Base-by-base conservation (phyloP, 129 eudicot genomes). In the Calendula officinalis region DNA sequence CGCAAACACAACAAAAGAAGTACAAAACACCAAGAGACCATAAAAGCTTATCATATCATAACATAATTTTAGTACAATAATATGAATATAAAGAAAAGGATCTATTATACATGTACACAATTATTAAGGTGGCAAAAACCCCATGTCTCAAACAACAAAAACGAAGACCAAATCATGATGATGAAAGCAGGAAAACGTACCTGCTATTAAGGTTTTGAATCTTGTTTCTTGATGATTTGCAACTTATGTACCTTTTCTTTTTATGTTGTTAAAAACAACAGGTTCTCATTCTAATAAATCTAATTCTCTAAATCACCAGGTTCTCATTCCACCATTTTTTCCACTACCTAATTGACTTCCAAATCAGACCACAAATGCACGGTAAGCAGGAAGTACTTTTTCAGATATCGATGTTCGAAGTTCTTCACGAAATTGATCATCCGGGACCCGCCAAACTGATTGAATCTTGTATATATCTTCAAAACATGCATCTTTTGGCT, bases 391-490 rank as follows among this genome's bases (percentile, higher is more conserved):
- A 62, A 92, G 76, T 15, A 85, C 89, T 69, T 83, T 92, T 48
- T 88, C 96, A 9, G 98, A 92, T 71, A 92, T 88, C 10, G 98
- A 92, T 70, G 88, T 88, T 64, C 96, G 83, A 77, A 92, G 98
- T 64, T 92, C 96, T 66, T 86, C 88, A 8, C 98, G 84, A 49
- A 92, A 89, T 64, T 92, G 98, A 60, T 74, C 80, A 83, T 88
- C 95, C 12, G 96, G 89, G 34, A 92, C 98, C 68, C 75, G 88
- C 96, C 98, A 92, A 49, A 78, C 78, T 0, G 98, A 76, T 70
- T 92, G 98, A 54, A 79, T 58, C 81, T 89, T 82, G 69, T 92
- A 88, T 43, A 92, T 85, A 14, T 92, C 98, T 76, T 92, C 98
- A 60, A 92, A 88, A 65, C 89, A 74, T 8, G 91, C 91, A 75